phyloP scores from a whole-genome alignment of 2,329 filamentous ascomycete species.

The Chaetoscypha palmicola region DNA sequence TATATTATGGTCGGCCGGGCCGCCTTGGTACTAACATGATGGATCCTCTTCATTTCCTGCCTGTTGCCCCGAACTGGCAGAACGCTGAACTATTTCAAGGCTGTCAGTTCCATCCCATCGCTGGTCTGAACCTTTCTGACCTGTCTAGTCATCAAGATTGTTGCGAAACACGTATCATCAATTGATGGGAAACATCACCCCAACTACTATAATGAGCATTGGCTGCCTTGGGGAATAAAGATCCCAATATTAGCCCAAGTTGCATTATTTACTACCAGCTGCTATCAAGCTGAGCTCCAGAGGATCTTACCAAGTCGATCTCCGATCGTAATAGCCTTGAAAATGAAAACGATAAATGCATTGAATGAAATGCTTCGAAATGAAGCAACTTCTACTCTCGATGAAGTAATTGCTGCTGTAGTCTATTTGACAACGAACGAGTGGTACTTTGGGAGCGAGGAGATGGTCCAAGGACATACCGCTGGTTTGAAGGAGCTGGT shows the following conservation, averaged over 20 bases:
- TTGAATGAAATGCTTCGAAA: slow-evolving; percentile 41
- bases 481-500: slow-evolving; percentile 43
- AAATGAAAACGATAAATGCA: slow-evolving; percentile 34
- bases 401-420: slow-evolving; percentile 42
- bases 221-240: slow-evolving; percentile 42
- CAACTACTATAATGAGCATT: slow-evolving; percentile 39
- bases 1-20: slow-evolving; percentile 14
- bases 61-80: slow-evolving; percentile 36
- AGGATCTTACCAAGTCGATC: slow-evolving; percentile 33
- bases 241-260: slow-evolving; percentile 44
- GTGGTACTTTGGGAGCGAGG: slow-evolving; percentile 46
- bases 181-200: slow-evolving; percentile 43
- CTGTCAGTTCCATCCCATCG: too few relatives aligned
- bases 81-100: slow-evolving; percentile 43
- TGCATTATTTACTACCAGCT: slow-evolving; percentile 44
- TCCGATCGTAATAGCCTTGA: slow-evolving; percentile 12
- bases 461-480: slow-evolving; percentile 41
- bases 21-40: slow-evolving; percentile 27
- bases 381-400: slow-evolving; percentile 34
- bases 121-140: too few relatives aligned
- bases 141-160: slow-evolving; percentile 42
- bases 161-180: slow-evolving; percentile 45
- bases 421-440: slow-evolving; percentile 44
- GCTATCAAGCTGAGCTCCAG: slow-evolving; percentile 44
- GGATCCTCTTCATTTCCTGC: slow-evolving; percentile 36